These are phyloP conservation scores for Tephrocybe sp. DNA, from an alignment of 768 basidiomycete genomes.

Conservation along the genomic window DNA sequence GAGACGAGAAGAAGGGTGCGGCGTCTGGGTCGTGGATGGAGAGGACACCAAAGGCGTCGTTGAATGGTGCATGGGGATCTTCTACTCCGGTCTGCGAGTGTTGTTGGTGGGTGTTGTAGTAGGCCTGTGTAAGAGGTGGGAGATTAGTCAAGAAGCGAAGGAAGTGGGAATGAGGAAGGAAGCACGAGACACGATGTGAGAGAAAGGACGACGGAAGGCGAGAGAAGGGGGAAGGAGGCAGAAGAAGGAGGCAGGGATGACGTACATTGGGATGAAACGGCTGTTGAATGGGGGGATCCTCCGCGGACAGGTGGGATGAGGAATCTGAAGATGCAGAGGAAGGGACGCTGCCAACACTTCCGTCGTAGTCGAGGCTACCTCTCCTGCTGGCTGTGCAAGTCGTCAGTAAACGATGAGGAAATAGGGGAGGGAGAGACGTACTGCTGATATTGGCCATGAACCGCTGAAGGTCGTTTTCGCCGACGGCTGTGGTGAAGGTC, in stretches of 20 bases:
- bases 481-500: no score
- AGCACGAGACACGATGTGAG: no score
- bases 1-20: slow-evolving; percentile 58
- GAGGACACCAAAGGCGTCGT: slow-evolving; percentile 72
- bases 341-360: slow-evolving; percentile 44
- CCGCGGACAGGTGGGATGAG: slow-evolving; percentile 45
- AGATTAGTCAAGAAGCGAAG: not conserved
- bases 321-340: slow-evolving; percentile 59
- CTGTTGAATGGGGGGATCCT: slow-evolving; percentile 2
- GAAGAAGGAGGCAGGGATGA: no score
- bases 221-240: no score
- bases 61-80: slow-evolving; percentile 30
- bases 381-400: not conserved
- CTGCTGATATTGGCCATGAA: slow-evolving; percentile 21
- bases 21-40: slow-evolving; percentile 72
- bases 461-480: slow-evolving; percentile 41
- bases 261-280: not conserved
- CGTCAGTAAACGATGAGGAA: not conserved
- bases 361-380: slow-evolving; percentile 22
- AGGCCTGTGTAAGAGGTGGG: not conserved
- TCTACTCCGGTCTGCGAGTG: not conserved
- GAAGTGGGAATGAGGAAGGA: not conserved
- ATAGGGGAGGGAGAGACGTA: not conserved
- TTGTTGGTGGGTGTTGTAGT: not conserved
- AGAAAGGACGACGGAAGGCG: no score